Base-by-base conservation (phyloP, 805 yeast genomes). In the Yarrowia keelungensis region DNA sequence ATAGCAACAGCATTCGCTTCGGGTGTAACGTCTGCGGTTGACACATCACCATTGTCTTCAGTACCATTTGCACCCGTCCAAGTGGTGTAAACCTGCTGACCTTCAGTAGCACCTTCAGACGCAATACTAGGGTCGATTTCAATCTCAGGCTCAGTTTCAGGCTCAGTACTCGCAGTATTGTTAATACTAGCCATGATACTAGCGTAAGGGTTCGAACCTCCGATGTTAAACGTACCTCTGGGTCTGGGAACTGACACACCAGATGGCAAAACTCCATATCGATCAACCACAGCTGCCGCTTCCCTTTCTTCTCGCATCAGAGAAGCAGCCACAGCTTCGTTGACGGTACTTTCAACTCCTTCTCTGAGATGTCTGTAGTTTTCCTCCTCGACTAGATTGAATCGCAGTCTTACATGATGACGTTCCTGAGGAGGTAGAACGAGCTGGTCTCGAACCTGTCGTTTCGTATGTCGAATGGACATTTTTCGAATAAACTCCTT, bases 361-460 rank as follows among this genome's bases (percentile, higher is more conserved):
- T 59, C 65, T 2, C 50, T 26, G n/a, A 59, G n/a, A 16, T 59
- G 65, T 32, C 87, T 84, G 75, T 95, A 95, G 73, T 91, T 88
- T 74, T 91, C 92, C 74, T 90, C 89, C 75, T 95, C 99, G 22
- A 95, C 85, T 0, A 91, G 87, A 3, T 90, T 87, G 76, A 95
- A 90, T 2, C 92, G 91, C 19, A 91, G 81, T 1, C 90, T 83
- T 61, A 95, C 77, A 56, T 92, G 79, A 10, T 87, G 81, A 65
- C 97, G 82, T 3, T 83, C 82, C 75, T 95, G 99, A 0, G 86
- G 86, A 0, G 99, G 99, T 10, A 95, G 80, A 49, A 81, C 75
- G 15, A 95, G 87, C 73, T 94, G 96, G 56, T 85, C 83, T 43
- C 86, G 85, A 0, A 95, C 97, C 88, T 89, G 87, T 14, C 87